A percentile compares a stretch with the other conserved stretches of the same genome.
phyloP scores from a whole-genome alignment of 257 asterid genomes.

The Linaria vulgaris region DNA sequence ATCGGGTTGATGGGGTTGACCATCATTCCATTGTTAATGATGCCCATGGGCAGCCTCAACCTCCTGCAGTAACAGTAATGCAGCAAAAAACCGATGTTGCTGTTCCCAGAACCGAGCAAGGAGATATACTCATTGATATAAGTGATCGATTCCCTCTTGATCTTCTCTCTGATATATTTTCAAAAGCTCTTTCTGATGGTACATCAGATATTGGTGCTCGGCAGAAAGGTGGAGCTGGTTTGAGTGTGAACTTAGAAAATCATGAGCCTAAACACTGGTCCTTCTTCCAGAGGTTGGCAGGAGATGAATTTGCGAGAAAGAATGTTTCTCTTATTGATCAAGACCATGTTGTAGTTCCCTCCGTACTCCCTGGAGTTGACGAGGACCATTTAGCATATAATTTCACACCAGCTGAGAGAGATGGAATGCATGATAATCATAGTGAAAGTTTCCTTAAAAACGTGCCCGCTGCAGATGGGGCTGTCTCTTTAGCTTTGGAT shows the following conservation, averaged over 20 bases:
- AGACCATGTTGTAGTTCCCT: slow-evolving; percentile 65
- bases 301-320: slow-evolving; percentile 73
- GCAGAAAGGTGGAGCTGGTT: slow-evolving; percentile 65
- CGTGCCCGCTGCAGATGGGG: slow-evolving; percentile 37
- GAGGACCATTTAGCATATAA: slow-evolving; percentile 61
- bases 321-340: slow-evolving; percentile 91
- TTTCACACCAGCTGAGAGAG: slow-evolving; percentile 46
- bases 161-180: slow-evolving; percentile 83
- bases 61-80: slow-evolving; percentile 39
- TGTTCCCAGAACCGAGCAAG: slow-evolving; percentile 56
- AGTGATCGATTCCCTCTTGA: slow-evolving; percentile 90
- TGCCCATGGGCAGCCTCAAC: slow-evolving; percentile 43
- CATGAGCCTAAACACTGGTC: slow-evolving; percentile 95
- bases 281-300: slow-evolving; percentile 85
- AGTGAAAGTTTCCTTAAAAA: slow-evolving; percentile 41
- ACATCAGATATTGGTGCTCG: slow-evolving; percentile 51
- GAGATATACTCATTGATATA: slow-evolving; percentile 84
- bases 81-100: slow-evolving; percentile 43
- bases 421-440: slow-evolving; percentile 43
- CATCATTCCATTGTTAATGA: slow-evolving; percentile 37
- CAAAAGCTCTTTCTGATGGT: slow-evolving; percentile 69
- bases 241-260: slow-evolving; percentile 81
- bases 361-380: slow-evolving; percentile 56
- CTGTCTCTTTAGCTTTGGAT: slow-evolving; percentile 41
- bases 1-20: slow-evolving; percentile 36